Evolutionary conservation across 805 yeast species (phyloP), one percentile per base, ranked within the genome.

Genomic region (Candida succiphila): DNA sequence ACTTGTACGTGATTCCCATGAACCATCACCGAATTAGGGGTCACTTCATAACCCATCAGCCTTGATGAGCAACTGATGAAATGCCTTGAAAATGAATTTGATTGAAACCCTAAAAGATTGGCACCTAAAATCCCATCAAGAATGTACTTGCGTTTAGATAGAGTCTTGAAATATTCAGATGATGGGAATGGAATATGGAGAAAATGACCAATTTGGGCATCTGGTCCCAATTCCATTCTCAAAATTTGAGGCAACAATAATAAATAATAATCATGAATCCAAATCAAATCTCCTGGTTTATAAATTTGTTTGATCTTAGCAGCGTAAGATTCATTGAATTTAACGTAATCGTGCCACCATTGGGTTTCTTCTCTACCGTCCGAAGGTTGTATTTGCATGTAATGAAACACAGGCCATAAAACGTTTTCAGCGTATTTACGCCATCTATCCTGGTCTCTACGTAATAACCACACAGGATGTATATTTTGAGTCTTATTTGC

Each of bases 141-240:
- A 32, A 92, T 62, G 49, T 83, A 80, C 36, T 75, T 68, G 43
- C 98, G 71, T 56, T 83, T 83, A 25, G 95, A 78, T 24, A 94
- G 58, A 44, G 95, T 83, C 40, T 96, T 70, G 61, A 92, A 86
- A 54, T 88, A 87, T 57, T 92, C 99, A 14, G 87, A 78, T 18
- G 95, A 78, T 10, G 96, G 96, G 68, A 89, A 88, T n/a, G 96
- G 95, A 3, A 85, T 72, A 54, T 88, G 96, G 43, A 88, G 58
- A 56, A 73, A 87, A 34, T 83, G 73, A 12, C 89, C 92, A 42
- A 88, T 80, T 39, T 65, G 64, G 5, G 84, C 82, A 36, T 78
- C 72, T 2, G 85, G 85, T n/a, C n/a, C n/a, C 32, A 80, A 65
- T 47, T 72, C 75, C 81, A 79, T 77, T 43, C 95, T 69, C 42